Evolutionary conservation across 2,329 filamentous ascomycete species (phyloP), one percentile per base, ranked within the genome.

Genomic region (Aspergillus sclerotialis): DNA sequence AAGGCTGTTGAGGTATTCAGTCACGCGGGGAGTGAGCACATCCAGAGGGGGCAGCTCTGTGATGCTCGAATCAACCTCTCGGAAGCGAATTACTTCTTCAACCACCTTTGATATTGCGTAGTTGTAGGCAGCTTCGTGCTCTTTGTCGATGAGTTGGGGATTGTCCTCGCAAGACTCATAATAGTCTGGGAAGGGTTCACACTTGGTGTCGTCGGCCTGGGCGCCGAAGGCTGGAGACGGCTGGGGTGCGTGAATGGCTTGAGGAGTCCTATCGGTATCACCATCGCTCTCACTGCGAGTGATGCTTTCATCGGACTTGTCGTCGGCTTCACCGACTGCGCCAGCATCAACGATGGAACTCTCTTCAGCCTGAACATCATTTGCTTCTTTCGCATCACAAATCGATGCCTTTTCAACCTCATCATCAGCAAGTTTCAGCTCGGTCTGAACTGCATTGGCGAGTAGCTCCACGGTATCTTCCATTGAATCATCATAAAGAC

Each of bases 181-280:
- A 30, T 54, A 57, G 8, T 49, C 48, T 0, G 53, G 53, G 13
- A 58, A 58, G 0, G 50, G 45, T 25, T 57, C 53, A 1, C 37
- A 37, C 12, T 30, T 19, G 13, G 34, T 16, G 15, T 21, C 16
- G 25, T n/a, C 17, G 8, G 32, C n/a, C 10, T 28, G 21, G n/a
- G n/a, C 27, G 27, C 26, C 6, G 36, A 33, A 8, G 2, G 23
- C 8, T n/a, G 23, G n/a, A n/a, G n/a, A n/a, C n/a, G n/a, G n/a
- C n/a, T n/a, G n/a, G n/a, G n/a, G n/a, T n/a, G n/a, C n/a, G 8
- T 24, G 8, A 4, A 9, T n/a, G 23, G 23, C 23, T 9, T 8
- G 8, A 24, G 8, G 8, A 24, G 23, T 24, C 23, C n/a, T n/a
- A n/a, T 9, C 23, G 8, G 4, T 24, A n/a, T 24, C 23, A 4